phyloP scores from a whole-genome alignment of 805 yeast species.

The Cyberlindnera maclurae region DNA sequence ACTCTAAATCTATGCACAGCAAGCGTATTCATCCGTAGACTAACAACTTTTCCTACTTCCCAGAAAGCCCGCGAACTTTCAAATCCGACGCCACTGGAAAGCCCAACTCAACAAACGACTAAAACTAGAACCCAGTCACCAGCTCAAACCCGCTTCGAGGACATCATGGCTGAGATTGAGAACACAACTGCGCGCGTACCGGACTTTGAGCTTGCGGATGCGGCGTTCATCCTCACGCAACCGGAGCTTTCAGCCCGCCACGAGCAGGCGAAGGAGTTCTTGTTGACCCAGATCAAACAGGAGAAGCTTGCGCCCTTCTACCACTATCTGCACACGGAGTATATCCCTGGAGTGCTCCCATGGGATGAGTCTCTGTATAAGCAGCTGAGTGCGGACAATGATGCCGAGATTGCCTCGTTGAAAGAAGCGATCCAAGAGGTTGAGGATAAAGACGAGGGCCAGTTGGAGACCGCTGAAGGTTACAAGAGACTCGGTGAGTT shows the following conservation, averaged over 20 bases:
- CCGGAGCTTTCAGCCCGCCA: conserved; percentile 33
- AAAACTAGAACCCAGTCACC: no score
- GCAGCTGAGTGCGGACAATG: conserved; percentile 45
- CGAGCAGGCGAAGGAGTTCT: conserved; percentile 36
- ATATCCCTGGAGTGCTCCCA: conserved; percentile 31
- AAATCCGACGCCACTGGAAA: no score
- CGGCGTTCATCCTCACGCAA: conserved; percentile 55
- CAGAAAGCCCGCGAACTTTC: no score
- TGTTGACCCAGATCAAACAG: conserved; percentile 47
- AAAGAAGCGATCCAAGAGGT: conserved; percentile 38
- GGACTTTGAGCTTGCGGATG: conserved; percentile 74
- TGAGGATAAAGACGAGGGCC: conserved; percentile 71
- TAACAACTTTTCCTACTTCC: no score
- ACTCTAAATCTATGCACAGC: no score
- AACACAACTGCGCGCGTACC: conserved; percentile 46
- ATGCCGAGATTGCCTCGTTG: conserved; percentile 41
- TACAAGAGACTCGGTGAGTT: conserved; percentile 82
- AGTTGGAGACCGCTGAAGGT: conserved; percentile 67
- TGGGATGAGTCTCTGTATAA: conserved; percentile 59
- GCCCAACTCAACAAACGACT: no score
- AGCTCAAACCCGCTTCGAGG: not conserved
- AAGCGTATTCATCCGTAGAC: no score
- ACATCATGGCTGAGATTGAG: conserved; percentile 3
- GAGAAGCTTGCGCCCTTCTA: conserved; percentile 81
- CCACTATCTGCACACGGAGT: conserved; percentile 50